These are phyloP conservation scores for Rheum nobile DNA, from an alignment of 148 eudicot genomes.

Conservation along the genomic window DNA sequence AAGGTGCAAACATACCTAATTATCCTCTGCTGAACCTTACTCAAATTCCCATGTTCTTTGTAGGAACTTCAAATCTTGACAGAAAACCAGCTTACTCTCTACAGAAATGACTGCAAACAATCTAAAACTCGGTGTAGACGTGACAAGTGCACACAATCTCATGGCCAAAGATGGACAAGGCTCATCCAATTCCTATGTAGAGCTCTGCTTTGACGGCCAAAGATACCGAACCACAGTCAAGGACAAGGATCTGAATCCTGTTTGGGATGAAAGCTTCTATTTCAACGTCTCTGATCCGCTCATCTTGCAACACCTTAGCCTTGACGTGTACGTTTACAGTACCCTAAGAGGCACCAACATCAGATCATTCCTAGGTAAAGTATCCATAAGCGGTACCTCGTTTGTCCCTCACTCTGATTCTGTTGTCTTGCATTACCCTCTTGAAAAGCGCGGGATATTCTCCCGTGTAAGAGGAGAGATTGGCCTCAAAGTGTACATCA, in stretches of 20 bases:
- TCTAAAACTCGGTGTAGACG: slow-evolving; percentile 81
- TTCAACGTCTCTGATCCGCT: slow-evolving; percentile 84
- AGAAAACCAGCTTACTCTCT: background rate
- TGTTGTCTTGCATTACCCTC: slow-evolving; percentile 77
- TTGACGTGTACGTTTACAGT: slow-evolving; percentile 66
- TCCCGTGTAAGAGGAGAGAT: slow-evolving; percentile 86
- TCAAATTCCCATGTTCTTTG: background rate
- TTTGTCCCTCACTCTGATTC: slow-evolving; percentile 77
- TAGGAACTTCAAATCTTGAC: slow-evolving; percentile 17
- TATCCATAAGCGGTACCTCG: slow-evolving; percentile 69
- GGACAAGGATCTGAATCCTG: slow-evolving; percentile 84
- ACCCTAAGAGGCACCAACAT: slow-evolving; percentile 31
- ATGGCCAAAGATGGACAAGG: slow-evolving; percentile 92
- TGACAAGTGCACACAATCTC: slow-evolving; percentile 79
- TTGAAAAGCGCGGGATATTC: slow-evolving; percentile 81
- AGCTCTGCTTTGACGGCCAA: slow-evolving; percentile 78
- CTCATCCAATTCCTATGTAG: slow-evolving; percentile 74
- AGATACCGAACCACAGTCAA: slow-evolving; percentile 67
- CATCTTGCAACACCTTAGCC: slow-evolving; percentile 42
- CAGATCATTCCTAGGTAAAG: slow-evolving; percentile 74
- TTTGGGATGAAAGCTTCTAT: slow-evolving; percentile 95
- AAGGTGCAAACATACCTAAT: background rate
- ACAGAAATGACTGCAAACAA: slow-evolving; percentile 25
- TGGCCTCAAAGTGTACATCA: slow-evolving; percentile 75
- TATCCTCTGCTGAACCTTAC: background rate